Percentiles rank a stretch among this genome's conserved stretches.
These are phyloP conservation scores for Pythium chondricola DNA, from an alignment of 352 stramenopile species.

Conservation along the genomic window DNA sequence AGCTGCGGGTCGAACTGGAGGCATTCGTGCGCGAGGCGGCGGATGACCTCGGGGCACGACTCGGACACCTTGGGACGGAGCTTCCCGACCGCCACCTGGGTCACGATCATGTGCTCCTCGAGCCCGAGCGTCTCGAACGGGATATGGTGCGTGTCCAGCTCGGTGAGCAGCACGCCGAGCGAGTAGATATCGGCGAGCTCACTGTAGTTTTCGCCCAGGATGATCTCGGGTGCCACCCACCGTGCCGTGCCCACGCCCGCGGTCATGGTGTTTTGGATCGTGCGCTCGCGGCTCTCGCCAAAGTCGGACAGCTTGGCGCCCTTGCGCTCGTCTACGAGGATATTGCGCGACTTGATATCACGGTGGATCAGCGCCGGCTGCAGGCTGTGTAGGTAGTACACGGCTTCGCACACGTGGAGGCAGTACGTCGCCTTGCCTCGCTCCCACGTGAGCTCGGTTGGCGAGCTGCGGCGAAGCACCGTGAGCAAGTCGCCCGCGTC, in stretches of 20 bases:
- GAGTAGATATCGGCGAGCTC: slow-evolving; percentile 46
- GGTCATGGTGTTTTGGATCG: slow-evolving; percentile 70
- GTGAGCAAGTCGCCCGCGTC: slow-evolving; percentile 28
- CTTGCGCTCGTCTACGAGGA: slow-evolving; percentile 76
- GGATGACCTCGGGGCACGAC: slow-evolving; percentile 72
- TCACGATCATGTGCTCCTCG: slow-evolving; percentile 77
- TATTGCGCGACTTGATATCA: slow-evolving; percentile 90
- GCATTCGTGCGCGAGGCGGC: slow-evolving; percentile 68
- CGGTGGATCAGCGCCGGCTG: slow-evolving; percentile 87
- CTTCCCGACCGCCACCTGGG: slow-evolving; percentile 74
- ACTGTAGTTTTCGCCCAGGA: slow-evolving; percentile 56
- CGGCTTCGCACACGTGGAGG: slow-evolving; percentile 71
- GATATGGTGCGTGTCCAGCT: slow-evolving; percentile 48
- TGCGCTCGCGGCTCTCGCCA: slow-evolving; percentile 68
- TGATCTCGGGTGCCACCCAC: slow-evolving; percentile 76
- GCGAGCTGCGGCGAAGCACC: slow-evolving; percentile 12
- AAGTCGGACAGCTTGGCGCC: slow-evolving; percentile 74
- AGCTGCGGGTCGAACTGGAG: slow-evolving; percentile 74
- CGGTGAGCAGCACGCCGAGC: slow-evolving; percentile 35
- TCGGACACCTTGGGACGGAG: slow-evolving; percentile 69
- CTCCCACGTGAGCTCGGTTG: slow-evolving; percentile 12
- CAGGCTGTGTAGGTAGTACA: slow-evolving; percentile 86
- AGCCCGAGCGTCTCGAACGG: slow-evolving; percentile 34
- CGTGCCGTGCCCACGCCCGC: slow-evolving; percentile 62
- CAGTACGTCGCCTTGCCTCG: slow-evolving; percentile 66